These are phyloP conservation scores for Platanus orientalis DNA, from an alignment of 164 flowering plant species.

Conservation along the genomic window DNA sequence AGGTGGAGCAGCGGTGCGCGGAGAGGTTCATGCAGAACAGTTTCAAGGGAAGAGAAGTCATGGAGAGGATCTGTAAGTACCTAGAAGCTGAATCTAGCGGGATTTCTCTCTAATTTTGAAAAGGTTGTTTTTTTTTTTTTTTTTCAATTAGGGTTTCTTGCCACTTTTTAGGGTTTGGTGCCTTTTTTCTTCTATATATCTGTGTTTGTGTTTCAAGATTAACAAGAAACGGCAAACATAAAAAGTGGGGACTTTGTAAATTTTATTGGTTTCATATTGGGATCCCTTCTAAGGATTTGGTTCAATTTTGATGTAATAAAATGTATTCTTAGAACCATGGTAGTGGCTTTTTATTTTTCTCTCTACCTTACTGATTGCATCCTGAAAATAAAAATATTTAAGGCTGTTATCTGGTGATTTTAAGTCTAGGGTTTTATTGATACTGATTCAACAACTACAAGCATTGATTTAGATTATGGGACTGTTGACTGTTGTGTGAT, in stretches of 20 bases:
- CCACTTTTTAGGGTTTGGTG: background rate
- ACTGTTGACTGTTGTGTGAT: too few species aligned
- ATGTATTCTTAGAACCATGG: background rate
- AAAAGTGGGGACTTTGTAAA: background rate
- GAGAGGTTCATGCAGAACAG: conserved; percentile 88
- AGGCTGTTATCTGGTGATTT: too few species aligned
- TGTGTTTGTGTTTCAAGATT: background rate
- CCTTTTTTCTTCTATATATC: background rate
- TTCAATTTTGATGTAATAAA: background rate
- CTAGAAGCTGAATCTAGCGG: conserved; percentile 84
- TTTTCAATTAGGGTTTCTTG: background rate
- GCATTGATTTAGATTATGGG: too few species aligned
- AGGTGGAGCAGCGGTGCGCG: conserved; percentile 86
- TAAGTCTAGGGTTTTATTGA: too few species aligned
- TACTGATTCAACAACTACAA: too few species aligned
- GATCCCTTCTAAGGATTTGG: background rate
- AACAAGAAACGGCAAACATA: background rate
- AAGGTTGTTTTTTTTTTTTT: too few species aligned
- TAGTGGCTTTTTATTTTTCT: too few species aligned
- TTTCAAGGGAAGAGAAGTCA: conserved; percentile 89
- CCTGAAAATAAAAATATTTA: too few species aligned
- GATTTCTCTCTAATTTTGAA: conserved; percentile 32
- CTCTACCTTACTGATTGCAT: too few species aligned
- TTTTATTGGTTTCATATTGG: background rate
- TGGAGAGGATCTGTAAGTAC: conserved; percentile 97